phyloP scores from a whole-genome alignment of 306 rosid species.

The Glycyrrhiza uralensis region DNA sequence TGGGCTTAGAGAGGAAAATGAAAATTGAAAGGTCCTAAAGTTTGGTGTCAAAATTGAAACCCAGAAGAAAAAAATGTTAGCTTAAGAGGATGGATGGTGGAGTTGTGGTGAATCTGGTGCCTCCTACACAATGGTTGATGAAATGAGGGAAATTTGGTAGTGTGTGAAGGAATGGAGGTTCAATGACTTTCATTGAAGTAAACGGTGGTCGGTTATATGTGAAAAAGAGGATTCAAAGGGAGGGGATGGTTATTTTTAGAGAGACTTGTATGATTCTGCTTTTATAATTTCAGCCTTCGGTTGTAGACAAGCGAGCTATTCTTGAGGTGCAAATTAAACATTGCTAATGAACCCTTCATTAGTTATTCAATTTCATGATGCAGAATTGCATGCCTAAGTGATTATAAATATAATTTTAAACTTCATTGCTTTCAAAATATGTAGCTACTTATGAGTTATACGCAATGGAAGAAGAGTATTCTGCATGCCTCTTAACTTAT shows the following conservation, averaged over 20 bases:
- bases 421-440: too few species aligned
- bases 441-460: too few species aligned
- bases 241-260: conserved; percentile 30
- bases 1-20: background rate
- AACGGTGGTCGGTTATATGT: background rate
- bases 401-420: too few species aligned
- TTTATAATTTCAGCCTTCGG: background rate
- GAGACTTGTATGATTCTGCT: background rate
- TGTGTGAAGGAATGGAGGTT: background rate
- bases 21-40: background rate
- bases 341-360: background rate
- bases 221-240: conserved; percentile 55
- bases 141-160: background rate
- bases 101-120: background rate
- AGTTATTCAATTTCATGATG: background rate
- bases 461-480: too few species aligned
- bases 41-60: background rate
- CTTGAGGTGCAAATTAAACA: conserved; percentile 20
- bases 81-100: background rate
- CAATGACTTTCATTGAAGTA: background rate
- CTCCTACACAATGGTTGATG: background rate
- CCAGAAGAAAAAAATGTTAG: background rate
- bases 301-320: background rate
- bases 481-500: too few species aligned
- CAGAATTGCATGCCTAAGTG: background rate